Conservation (phyloP, 2,329 filamentous ascomycete species). For the Metarhizium humberi region DNA sequence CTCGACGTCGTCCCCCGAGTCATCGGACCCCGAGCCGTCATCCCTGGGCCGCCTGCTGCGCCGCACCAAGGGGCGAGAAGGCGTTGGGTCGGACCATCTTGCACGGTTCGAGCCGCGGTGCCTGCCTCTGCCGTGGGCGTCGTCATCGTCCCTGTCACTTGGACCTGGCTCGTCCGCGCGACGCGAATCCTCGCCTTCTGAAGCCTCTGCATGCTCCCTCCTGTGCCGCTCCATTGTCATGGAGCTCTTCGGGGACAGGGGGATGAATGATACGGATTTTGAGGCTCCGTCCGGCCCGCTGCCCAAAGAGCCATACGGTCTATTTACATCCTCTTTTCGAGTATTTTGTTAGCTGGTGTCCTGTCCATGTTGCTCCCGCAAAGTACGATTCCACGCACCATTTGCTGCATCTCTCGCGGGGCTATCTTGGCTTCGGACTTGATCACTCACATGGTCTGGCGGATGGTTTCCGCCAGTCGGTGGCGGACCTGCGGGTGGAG, state of each 20-base stretch:
- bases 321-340: slow-evolving; percentile 20
- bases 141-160: slow-evolving; percentile 10
- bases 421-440: slow-evolving; percentile 18
- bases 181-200: slow-evolving; percentile 10
- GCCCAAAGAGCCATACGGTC: not conserved
- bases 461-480: slow-evolving; percentile 22
- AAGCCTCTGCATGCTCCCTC: slow-evolving; percentile 21
- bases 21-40: slow-evolving; percentile 11
- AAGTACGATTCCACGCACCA: slow-evolving; percentile 27
- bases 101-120: slow-evolving; percentile 13
- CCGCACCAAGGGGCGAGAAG: slow-evolving; percentile 18
- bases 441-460: slow-evolving; percentile 36
- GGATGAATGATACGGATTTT: slow-evolving; percentile 38
- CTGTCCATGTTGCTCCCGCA: slow-evolving; percentile 1
- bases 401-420: slow-evolving; percentile 19
- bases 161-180: slow-evolving; percentile 10
- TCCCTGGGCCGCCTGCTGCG: slow-evolving; percentile 9
- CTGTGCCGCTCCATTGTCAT: slow-evolving; percentile 34
- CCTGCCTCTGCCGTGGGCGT: slow-evolving; percentile 6
- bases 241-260: slow-evolving; percentile 39
- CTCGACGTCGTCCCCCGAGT: slow-evolving; percentile 30
- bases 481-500: slow-evolving; percentile 23
- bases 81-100: slow-evolving; percentile 25
- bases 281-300: slow-evolving; percentile 7
- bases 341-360: slow-evolving; percentile 12